phyloP scores from a whole-genome alignment of 139 green algal genomes.

The Deuterostichococcus epilithicus region DNA sequence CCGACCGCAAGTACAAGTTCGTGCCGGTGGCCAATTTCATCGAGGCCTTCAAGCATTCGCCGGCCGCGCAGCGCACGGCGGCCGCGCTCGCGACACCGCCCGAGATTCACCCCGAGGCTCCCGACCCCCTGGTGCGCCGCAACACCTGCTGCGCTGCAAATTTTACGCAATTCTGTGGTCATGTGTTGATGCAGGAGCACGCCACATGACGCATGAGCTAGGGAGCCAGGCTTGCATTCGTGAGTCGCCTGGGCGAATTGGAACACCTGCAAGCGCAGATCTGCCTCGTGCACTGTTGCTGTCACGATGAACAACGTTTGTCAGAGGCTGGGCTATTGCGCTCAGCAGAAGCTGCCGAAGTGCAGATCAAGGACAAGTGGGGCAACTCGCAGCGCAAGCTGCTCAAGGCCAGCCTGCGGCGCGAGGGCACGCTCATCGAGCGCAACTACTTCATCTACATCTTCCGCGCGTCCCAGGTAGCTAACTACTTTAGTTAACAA shows the following conservation, averaged over 20 bases:
- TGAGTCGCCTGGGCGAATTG: no score
- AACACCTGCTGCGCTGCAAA: no score
- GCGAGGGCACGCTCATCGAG: conserved; percentile 43
- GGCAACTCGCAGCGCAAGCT: background rate
- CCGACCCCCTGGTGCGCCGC: background rate
- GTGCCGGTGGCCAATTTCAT: conserved; percentile 29
- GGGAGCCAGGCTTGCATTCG: no score
- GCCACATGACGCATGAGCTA: no score
- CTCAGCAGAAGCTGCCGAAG: background rate
- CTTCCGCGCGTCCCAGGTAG: conserved; percentile 25
- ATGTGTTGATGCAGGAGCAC: no score
- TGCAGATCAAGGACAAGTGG: background rate
- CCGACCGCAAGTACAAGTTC: conserved; percentile 11
- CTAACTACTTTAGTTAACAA: background rate
- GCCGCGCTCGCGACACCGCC: background rate
- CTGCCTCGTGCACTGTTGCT: no score
- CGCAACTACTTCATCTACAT: conserved; percentile 45
- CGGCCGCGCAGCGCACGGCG: background rate
- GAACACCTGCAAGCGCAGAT: no score
- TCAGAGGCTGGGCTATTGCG: background rate
- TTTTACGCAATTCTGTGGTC: no score
- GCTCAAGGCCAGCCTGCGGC: conserved; percentile 31
- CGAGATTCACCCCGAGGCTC: background rate
- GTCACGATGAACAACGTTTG: background rate
- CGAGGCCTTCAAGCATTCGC: conserved; percentile 15